Evolutionary conservation across 371 early-diverging fungal species (phyloP), one percentile per base, ranked within the genome.

Genomic region (Nematocida major): DNA sequence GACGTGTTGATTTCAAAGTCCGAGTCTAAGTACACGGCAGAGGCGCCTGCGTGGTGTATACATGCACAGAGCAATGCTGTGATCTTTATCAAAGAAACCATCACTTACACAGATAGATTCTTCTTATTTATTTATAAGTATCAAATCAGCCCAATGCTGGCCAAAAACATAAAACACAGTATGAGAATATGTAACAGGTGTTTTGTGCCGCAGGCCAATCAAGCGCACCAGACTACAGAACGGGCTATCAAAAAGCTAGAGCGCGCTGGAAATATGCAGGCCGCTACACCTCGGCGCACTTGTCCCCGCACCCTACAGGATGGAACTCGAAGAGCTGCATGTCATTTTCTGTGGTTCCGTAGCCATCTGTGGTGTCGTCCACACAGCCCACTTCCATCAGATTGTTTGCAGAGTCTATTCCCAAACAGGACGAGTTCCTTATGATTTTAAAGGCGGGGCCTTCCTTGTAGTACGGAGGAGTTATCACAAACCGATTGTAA

Each of bases 261-360:
- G 43, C 43, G 11, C 4, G 5, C 4, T 59, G 4, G 13, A 11
- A 9, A 9, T 59, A 5, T 49, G 65, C 15, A 36, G 5, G 11
- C 3, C 9, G 18, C 24, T 11, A 5, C 3, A 28, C 4, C 24
- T n/a, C 4, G 43, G 7, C 18, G 7, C 68, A 68, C 36, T 28
- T 18, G 7, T 59, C 49, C 0, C 0, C 40, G 7, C 20, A 54
- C 1, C 36, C 34, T 68, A 22, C 18, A 30, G 28, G 48, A 5
- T 42, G 49, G 63, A 61, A 73, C 45, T 73, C 28, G 20, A 73
- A 73, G 9, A 73, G 65, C 38, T 73, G 76, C 28, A 47, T 28
- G 1, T 73, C 53, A 40, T 73, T 73, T 0, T 45, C 65, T 1
- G 9, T 28, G 0, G 76, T 73, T 13, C 70, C 42, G 0, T 38